phyloP scores from a whole-genome alignment of 1,284 basidiomycete genomes.

The Ceratobasidium sp. region DNA sequence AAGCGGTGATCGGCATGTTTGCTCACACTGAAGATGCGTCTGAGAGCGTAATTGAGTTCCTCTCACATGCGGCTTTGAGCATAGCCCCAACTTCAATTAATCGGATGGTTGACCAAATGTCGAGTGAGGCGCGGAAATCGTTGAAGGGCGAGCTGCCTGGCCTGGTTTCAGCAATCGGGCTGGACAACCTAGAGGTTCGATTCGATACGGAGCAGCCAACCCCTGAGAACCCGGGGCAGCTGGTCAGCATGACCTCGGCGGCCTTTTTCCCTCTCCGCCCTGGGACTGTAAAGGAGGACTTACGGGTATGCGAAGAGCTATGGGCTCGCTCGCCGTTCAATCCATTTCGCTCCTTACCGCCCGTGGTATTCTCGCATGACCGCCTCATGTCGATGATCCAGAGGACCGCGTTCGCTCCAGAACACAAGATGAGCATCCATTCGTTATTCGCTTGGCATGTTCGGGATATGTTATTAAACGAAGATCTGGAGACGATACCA shows the following conservation, averaged over 20 bases:
- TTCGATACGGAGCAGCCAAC: slow-evolving; percentile 31
- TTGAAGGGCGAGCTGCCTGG: background rate
- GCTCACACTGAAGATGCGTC: background rate
- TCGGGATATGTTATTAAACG: background rate
- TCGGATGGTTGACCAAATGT: background rate
- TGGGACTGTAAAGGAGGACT: background rate
- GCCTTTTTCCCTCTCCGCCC: slow-evolving; percentile 7
- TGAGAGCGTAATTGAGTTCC: background rate
- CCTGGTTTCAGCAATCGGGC: background rate
- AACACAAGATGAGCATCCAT: background rate
- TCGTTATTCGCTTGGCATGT: slow-evolving; percentile 1
- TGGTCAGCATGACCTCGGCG: slow-evolving; percentile 31
- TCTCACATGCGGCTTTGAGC: background rate
- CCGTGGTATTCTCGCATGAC: background rate
- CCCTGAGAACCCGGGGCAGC: background rate
- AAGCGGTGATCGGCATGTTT: slow-evolving; percentile 4
- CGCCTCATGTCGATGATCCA: background rate
- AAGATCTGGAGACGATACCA: slow-evolving; percentile 51
- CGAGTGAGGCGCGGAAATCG: background rate
- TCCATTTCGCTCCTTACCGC: background rate
- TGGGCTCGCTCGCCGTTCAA: slow-evolving; percentile 22
- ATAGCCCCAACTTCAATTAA: slow-evolving; percentile 5
- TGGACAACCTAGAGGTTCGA: slow-evolving; percentile 39
- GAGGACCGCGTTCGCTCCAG: background rate
- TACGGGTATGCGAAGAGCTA: background rate